These are phyloP conservation scores for Russula compacta DNA, from an alignment of 768 basidiomycete species.

Conservation along the genomic window DNA sequence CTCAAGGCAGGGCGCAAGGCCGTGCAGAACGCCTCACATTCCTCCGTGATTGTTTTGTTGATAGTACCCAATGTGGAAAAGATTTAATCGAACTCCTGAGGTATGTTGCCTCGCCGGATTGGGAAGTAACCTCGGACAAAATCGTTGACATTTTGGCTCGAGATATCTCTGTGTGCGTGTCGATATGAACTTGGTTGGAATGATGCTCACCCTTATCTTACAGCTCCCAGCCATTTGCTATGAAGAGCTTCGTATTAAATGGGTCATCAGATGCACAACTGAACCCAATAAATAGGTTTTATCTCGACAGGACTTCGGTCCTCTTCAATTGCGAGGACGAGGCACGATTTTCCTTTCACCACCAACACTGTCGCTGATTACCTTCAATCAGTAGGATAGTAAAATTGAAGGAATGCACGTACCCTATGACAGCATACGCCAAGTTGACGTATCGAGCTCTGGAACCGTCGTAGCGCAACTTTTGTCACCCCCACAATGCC, in stretches of 20 bases:
- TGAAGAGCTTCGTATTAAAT: constrained; percentile 5
- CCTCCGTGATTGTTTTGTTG: constrained; percentile 15
- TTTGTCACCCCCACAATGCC: constrained; percentile 1
- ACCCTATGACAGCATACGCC: constrained; percentile 1
- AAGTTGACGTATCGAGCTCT: constrained; percentile 8
- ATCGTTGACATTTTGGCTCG: constrained; percentile 20
- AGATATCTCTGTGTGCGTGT: constrained; percentile 17
- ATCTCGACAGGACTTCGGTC: constrained; percentile 14
- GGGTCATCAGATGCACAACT: background rate
- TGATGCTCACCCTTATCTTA: too few relatives aligned
- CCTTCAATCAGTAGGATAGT: constrained; percentile 4
- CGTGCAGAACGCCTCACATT: constrained; percentile 10
- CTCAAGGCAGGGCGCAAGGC: background rate
- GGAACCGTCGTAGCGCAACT: background rate
- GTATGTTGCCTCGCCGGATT: constrained; percentile 10
- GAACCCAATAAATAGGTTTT: constrained; percentile 11
- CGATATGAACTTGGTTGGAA: background rate
- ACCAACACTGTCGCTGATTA: background rate
- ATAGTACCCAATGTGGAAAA: background rate
- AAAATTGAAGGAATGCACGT: constrained; percentile 15
- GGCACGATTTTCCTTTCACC: background rate
- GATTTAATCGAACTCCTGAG: constrained; percentile 17
- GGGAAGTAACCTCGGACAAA: constrained; percentile 17
- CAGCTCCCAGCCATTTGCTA: constrained; percentile 17
- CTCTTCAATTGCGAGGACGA: constrained; percentile 17